Evolutionary conservation across 805 yeast species (phyloP).

Genomic region (Wickerhamiella sorbophila): DNA sequence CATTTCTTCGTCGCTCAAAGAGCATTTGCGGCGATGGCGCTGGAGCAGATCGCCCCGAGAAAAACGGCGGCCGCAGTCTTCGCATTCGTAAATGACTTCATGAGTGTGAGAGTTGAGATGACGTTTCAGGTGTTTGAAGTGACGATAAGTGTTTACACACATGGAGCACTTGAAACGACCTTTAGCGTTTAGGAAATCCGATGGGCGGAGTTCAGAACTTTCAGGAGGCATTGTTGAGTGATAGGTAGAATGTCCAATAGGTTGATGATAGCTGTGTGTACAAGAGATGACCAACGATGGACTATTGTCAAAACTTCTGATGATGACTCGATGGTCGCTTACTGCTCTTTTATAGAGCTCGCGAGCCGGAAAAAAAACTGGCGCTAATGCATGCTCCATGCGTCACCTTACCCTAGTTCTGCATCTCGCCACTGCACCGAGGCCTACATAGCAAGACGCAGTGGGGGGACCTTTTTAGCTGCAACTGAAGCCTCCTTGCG

Average conservation of each 20-base stretch:
- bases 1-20: not conserved
- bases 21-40: conserved; percentile 10
- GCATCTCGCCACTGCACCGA: no score
- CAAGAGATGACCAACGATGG: no score
- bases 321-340: no score
- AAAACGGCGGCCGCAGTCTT: conserved; percentile 36
- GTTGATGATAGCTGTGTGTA: no score
- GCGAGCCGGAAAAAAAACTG: no score
- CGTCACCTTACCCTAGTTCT: no score
- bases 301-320: no score
- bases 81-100: conserved; percentile 69
- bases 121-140: conserved; percentile 65
- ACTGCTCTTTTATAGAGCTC: no score
- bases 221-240: not conserved
- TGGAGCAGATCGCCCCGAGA: conserved; percentile 16
- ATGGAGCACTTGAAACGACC: conserved; percentile 14
- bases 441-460: no score
- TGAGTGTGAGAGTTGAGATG: conserved; percentile 77
- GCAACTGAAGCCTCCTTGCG: no score
- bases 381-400: no score
- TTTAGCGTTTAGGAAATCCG: not conserved
- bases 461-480: no score
- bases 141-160: conserved; percentile 19
- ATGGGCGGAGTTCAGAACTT: not conserved
- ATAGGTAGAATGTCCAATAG: not conserved